Evolutionary conservation across 805 yeast genomes (phyloP).

Genomic region (Metschnikowia noctiluminum): DNA sequence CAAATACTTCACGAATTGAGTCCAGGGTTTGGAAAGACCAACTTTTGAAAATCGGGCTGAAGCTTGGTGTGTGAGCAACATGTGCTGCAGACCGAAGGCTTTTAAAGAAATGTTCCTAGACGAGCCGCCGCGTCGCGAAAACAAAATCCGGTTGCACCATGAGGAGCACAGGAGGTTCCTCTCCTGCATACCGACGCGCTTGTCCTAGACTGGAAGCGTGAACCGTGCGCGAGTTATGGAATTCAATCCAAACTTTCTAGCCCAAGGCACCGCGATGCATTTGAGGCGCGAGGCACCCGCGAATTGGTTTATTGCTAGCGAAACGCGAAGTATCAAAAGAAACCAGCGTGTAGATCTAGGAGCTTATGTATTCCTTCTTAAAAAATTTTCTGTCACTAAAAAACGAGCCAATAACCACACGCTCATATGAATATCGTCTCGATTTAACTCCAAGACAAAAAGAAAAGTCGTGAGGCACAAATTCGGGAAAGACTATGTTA

Average conservation of each 20-base stretch:
- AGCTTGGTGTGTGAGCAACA: not conserved
- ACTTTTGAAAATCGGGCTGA: not conserved
- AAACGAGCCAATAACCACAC: no score
- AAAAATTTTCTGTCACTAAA: no score
- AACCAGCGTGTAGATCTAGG: not conserved
- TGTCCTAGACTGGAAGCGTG: conserved; percentile 1
- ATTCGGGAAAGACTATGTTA: no score
- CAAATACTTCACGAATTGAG: not conserved
- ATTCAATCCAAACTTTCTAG: not conserved
- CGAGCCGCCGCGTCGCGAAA: conserved; percentile 17
- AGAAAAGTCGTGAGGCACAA: no score
- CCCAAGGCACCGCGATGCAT: conserved; percentile 1
- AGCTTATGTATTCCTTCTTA: no score
- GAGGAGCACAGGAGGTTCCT: conserved; percentile 16
- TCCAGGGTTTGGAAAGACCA: not conserved
- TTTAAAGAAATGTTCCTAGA: conserved; percentile 3
- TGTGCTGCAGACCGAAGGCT: conserved; percentile 3
- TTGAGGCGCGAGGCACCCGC: not conserved
- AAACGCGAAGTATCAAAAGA: not conserved
- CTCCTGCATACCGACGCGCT: conserved; percentile 12
- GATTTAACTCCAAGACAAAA: no score
- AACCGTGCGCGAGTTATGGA: not conserved
- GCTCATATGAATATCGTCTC: no score
- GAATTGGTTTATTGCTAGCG: not conserved
- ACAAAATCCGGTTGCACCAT: conserved; percentile 8